phyloP scores from a whole-genome alignment of 441 rosid genomes.

The Erodium trifolium region DNA sequence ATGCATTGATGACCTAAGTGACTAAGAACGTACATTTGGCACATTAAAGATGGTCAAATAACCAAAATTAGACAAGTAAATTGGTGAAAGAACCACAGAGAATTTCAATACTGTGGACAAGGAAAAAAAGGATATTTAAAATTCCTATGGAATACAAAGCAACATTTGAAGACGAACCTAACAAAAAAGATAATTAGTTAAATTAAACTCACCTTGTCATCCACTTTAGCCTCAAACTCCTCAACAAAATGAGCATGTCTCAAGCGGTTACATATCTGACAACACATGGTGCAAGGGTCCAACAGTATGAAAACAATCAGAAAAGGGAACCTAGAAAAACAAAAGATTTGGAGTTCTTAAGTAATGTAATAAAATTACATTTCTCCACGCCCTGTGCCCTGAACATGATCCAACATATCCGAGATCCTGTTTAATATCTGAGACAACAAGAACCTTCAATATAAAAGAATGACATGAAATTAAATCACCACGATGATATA shows the following conservation, averaged over 20 bases:
- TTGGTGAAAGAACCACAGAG: background rate
- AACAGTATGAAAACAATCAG: slow-evolving; percentile 16
- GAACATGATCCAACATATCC: slow-evolving; percentile 45
- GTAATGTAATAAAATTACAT: slow-evolving; percentile 30
- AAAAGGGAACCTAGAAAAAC: background rate
- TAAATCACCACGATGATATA: slow-evolving; percentile 22
- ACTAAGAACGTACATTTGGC: slow-evolving; percentile 3
- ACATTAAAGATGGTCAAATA: slow-evolving; percentile 6
- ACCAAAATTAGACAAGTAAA: background rate
- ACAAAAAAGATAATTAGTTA: background rate
- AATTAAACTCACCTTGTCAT: slow-evolving; percentile 44
- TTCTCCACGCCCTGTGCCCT: slow-evolving; percentile 68
- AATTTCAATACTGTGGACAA: background rate
- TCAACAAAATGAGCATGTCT: slow-evolving; percentile 49
- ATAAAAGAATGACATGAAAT: slow-evolving; percentile 13
- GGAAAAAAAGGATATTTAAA: background rate
- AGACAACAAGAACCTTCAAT: slow-evolving; percentile 61
- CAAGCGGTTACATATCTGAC: slow-evolving; percentile 52
- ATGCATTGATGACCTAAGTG: slow-evolving; percentile 9
- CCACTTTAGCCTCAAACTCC: slow-evolving; percentile 55
- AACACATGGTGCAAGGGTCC: slow-evolving; percentile 19
- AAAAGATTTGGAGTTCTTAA: slow-evolving; percentile 9
- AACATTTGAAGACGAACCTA: background rate
- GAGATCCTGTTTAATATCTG: slow-evolving; percentile 61
- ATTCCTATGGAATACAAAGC: background rate